Conservation (phyloP, 257 asterid genomes). For the Pogostemon cablin region DNA sequence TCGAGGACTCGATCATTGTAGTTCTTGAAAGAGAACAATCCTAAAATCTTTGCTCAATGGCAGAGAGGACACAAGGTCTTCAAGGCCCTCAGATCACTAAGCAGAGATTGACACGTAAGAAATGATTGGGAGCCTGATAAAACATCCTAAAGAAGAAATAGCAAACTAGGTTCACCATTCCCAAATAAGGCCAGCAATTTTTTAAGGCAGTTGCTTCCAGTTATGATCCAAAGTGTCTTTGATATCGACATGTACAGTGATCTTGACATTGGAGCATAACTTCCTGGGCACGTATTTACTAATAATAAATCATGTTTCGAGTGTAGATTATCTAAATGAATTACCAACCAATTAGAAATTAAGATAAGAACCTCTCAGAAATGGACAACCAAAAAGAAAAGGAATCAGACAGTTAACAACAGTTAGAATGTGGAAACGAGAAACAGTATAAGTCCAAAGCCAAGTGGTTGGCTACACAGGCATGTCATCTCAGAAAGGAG, state of each 20-base stretch:
- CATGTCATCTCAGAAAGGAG: not conserved
- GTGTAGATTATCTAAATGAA: not conserved
- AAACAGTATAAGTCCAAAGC: not conserved
- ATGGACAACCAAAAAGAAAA: constrained; percentile 6
- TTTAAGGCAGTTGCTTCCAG: not conserved
- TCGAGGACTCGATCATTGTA: too few relatives aligned
- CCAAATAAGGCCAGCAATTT: too few relatives aligned
- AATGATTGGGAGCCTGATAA: too few relatives aligned
- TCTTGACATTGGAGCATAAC: not conserved
- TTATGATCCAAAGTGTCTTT: not conserved
- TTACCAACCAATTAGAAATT: not conserved
- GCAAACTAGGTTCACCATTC: too few relatives aligned
- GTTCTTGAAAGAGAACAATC: too few relatives aligned
- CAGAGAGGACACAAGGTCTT: too few relatives aligned
- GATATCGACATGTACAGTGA: not conserved
- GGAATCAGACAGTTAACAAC: not conserved
- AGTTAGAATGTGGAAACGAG: not conserved
- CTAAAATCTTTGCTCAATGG: too few relatives aligned
- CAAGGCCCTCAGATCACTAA: too few relatives aligned
- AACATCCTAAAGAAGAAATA: too few relatives aligned
- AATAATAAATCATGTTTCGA: not conserved
- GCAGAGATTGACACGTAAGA: too few relatives aligned
- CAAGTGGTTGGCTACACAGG: not conserved
- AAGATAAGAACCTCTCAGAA: not conserved
- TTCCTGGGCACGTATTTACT: not conserved